Conservation (phyloP, 495 filamentous ascomycete species). For the Talaromyces wortmannii region DNA sequence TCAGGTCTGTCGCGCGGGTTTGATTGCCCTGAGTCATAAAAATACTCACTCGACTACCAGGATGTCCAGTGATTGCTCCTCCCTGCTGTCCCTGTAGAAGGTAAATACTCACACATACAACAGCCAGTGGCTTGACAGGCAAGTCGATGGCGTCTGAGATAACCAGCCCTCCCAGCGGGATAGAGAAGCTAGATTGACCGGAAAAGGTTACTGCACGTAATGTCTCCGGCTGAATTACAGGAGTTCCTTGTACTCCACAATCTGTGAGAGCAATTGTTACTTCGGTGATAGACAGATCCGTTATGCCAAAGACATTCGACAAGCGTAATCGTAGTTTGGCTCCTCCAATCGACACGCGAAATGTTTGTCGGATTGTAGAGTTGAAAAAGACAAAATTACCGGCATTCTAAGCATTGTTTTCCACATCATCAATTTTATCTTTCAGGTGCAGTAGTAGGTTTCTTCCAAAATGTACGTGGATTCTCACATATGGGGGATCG, state of each 20-base stretch:
- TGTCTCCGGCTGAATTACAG: conserved; percentile 41
- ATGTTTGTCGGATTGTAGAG: conserved; percentile 61
- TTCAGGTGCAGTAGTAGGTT: background rate
- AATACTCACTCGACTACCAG: background rate
- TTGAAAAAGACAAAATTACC: conserved; percentile 30
- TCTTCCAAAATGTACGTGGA: background rate
- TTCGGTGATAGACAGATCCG: conserved; percentile 52
- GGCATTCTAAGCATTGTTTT: background rate
- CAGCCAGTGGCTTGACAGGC: conserved; percentile 34
- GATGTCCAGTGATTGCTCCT: conserved; percentile 56
- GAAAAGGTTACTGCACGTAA: conserved; percentile 51
- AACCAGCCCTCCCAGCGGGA: conserved; percentile 50
- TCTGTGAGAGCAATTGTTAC: conserved; percentile 50
- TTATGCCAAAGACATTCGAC: conserved; percentile 61
- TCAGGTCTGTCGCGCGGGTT: conserved; percentile 12
- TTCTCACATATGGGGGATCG: conserved; percentile 49
- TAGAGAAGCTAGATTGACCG: conserved; percentile 39
- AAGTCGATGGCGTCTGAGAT: conserved; percentile 61
- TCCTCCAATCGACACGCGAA: conserved; percentile 48
- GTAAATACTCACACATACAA: conserved; percentile 54
- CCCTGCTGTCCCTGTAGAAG: conserved; percentile 48
- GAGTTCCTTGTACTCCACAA: conserved; percentile 41
- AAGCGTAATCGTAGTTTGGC: conserved; percentile 55
- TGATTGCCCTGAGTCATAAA: background rate
- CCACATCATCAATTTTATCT: background rate